These are phyloP conservation scores for Dactylellina leptospora DNA, from an alignment of 2,329 filamentous ascomycete genomes.

Conservation along the genomic window DNA sequence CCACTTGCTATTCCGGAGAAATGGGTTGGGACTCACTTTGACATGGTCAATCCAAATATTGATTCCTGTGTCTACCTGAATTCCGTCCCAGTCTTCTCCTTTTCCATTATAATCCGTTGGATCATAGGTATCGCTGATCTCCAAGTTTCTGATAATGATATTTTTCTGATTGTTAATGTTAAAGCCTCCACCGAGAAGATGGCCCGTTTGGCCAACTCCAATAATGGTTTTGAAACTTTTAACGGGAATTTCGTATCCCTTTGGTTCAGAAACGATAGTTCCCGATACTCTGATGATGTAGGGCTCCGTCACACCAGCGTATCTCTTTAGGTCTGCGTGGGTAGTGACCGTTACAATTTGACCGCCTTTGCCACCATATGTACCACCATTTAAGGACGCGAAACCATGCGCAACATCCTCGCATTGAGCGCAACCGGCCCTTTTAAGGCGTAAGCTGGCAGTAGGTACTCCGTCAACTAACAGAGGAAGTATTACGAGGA, in stretches of 20 bases:
- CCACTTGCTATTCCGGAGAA: neutral
- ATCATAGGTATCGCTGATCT: conserved; percentile 42
- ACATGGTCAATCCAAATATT: conserved; percentile 57
- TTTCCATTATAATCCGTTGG: conserved; percentile 52
- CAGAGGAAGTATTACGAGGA: conserved; percentile 23
- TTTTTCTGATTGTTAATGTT: conserved; percentile 39
- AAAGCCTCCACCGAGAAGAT: conserved; percentile 24
- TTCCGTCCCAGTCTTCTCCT: conserved; percentile 56
- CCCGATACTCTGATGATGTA: conserved; percentile 55
- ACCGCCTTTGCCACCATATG: conserved; percentile 55
- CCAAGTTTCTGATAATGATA: conserved; percentile 38
- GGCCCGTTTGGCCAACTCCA: conserved; percentile 42
- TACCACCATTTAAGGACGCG: conserved; percentile 55
- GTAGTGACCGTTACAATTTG: conserved; percentile 54
- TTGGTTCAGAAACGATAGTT: conserved; percentile 51
- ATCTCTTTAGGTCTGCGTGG: conserved; percentile 54
- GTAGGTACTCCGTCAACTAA: conserved; percentile 14
- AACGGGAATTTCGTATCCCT: conserved; percentile 54
- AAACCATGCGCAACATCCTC: conserved; percentile 55
- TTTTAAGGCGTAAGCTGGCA: conserved; percentile 10
- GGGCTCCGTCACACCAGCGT: conserved; percentile 54
- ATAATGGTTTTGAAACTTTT: conserved; percentile 56
- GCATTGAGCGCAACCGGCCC: conserved; percentile 21
- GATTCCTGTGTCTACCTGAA: conserved; percentile 54
- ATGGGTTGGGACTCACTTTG: conserved; percentile 19